These are phyloP conservation scores for Floccularia luteovirens DNA, from an alignment of 768 basidiomycete species.

Conservation along the genomic window DNA sequence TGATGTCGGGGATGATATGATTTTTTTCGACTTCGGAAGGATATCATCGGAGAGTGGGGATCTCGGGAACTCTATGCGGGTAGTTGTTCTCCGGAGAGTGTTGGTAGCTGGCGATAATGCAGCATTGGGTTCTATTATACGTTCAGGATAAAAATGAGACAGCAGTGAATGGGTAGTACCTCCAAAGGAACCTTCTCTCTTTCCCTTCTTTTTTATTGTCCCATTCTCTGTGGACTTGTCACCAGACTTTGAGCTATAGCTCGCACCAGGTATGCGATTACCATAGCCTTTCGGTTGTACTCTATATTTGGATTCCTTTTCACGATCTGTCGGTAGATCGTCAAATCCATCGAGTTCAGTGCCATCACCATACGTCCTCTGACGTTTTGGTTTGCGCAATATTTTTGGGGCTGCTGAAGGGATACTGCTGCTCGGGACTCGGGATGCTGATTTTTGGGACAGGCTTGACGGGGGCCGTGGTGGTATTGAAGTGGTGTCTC, in stretches of 20 bases:
- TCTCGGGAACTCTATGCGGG: constrained; percentile 45
- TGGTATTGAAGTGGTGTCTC: background rate
- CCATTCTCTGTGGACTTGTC: constrained; percentile 38
- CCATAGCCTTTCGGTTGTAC: constrained; percentile 67
- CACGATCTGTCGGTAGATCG: constrained; percentile 80
- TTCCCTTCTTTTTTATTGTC: constrained; percentile 50
- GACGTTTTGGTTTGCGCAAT: constrained; percentile 71
- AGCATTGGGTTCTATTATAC: constrained; percentile 13
- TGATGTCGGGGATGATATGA: constrained; percentile 30
- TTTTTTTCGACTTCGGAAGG: constrained; percentile 55
- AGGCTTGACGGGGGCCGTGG: constrained; percentile 4
- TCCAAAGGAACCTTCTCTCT: constrained; percentile 32
- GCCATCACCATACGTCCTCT: constrained; percentile 74
- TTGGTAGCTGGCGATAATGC: constrained; percentile 38
- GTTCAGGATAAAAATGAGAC: constrained; percentile 6
- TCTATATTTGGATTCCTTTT: constrained; percentile 68
- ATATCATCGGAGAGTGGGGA: constrained; percentile 20
- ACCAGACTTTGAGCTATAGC: constrained; percentile 31
- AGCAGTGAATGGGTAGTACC: constrained; percentile 10
- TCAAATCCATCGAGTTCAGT: constrained; percentile 87
- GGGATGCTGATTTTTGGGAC: background rate
- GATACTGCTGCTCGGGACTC: constrained; percentile 16
- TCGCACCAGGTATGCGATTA: constrained; percentile 53
- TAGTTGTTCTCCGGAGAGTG: constrained; percentile 47
- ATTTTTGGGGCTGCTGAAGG: constrained; percentile 51